Base-by-base conservation (phyloP, 2,329 filamentous ascomycete genomes). In the Neonectria punicea region DNA sequence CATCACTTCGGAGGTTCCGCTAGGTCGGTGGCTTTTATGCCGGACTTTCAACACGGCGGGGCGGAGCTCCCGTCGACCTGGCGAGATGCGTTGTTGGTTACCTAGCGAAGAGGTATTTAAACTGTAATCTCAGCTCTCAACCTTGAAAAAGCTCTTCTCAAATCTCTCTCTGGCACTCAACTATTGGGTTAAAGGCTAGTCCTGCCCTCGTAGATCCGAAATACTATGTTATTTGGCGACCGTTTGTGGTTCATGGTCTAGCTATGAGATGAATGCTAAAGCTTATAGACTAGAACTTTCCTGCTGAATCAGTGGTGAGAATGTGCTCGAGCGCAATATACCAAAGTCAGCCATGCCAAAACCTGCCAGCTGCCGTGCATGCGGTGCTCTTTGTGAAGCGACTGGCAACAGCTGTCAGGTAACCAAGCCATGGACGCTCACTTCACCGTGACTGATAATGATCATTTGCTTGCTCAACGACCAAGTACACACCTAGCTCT, bases 1-100 rank as follows among this genome's bases (percentile, higher is more conserved):
- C 5, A 18, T 16, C 53, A 44, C 44, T 58, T 58, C 44, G 55
- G 44, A 9, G 44, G 55, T 58, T 30, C 55, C 55, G 55, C 44
- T 39, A 36, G 20, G 20, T 22, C 46, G 11, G 53, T 9, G 25
- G 8, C 20, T 7, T 16, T 20, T 11, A 8, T 28, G 25, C 28
- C 25, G 16, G 47, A 30, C 30, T 56, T 18, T 28, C 32, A 28
- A 32, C 20, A 58, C 20, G 30, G 30, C 22, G 28, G n/a, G 14
- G 34, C 58, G 44, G 44, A 50, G n/a, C 55, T 50, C 30, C 32
- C 55, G 55, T 36, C n/a, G 25, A 46, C 10, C 13, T 22, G 18
- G 5, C 18, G 28, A 22, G 28, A 56, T 46, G 22, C 36, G 20
- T 55, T 43, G 18, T 16, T n/a, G 10, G 13, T 20, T 6, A 25